These are phyloP conservation scores for Nicotiana otophora DNA, from an alignment of 257 asterid species.

Conservation along the genomic window DNA sequence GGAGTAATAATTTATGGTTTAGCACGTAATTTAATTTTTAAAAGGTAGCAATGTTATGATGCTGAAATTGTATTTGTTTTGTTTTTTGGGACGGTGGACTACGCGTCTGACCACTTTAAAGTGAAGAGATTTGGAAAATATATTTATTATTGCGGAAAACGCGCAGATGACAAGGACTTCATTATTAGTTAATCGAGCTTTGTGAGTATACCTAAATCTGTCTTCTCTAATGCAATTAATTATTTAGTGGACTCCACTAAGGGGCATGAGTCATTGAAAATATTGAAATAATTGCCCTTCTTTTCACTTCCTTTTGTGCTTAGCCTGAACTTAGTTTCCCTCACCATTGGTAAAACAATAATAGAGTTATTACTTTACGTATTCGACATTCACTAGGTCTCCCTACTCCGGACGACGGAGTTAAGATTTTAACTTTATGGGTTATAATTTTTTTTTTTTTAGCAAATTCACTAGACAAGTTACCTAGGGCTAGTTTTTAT, in stretches of 20 bases:
- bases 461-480: no score
- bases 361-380: not conserved
- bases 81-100: not conserved
- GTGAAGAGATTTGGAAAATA: not conserved
- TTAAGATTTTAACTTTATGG: no score
- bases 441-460: no score
- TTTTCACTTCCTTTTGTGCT: not conserved
- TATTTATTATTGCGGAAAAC: not conserved
- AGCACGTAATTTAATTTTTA: not conserved
- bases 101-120: slow-evolving; percentile 1
- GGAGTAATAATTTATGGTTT: not conserved
- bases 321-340: not conserved
- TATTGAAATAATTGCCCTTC: not conserved
- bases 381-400: not conserved
- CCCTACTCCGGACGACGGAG: fast-evolving
- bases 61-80: not conserved
- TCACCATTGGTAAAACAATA: not conserved
- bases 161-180: not conserved
- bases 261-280: not conserved
- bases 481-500: no score
- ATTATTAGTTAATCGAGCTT: not conserved
- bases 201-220: not conserved
- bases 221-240: not conserved
- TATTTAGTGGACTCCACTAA: not conserved
- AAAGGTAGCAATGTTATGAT: not conserved